Base-by-base conservation (phyloP, 257 asterid genomes). In the Penstemon eatonii region DNA sequence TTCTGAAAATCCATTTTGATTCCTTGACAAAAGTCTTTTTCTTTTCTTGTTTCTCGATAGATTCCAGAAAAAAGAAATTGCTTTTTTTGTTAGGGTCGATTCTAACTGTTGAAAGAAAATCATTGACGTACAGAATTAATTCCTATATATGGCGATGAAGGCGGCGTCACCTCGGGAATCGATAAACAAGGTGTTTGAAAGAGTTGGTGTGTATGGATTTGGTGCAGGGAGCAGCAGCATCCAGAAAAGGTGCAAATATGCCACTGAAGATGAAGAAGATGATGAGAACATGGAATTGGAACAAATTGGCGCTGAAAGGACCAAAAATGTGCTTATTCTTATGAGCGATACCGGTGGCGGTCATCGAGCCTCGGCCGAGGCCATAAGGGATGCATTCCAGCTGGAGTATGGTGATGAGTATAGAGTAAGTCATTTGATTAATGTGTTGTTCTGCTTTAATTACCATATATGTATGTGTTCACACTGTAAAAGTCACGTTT, bases 261-360 rank as follows among this genome's bases (percentile, higher is more conserved):
- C 82, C 3, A 18, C 62, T 5, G 87, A 86, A 51, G 82, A 84
- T 9, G 85, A 83, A 3, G 89, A 81, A 5, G 90, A 85, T 49
- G 90, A 77, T 9, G 86, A 70, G 9, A 87, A 60, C n/a, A 76
- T 88, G 95, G 98, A 92, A 63, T 65, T 90, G 95, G 95, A 80
- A 43, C 97, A 92, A 55, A 85, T 92, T 76, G 96, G 96, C 2
- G 95, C 97, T 6, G 98, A 92, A 74, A 90, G 97, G 81, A 86
- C 96, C 1, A 93, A 90, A 57, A 93, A 83, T 76, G 98, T 93
- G 18, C 80, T 93, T 36, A 90, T 93, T 74, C 84, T 93, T 37
- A 93, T 93, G 98, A 93, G 98, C 69, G 97, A 93, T 64, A 93
- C 98, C 1, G 98, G 98, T 39, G 98, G 98, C 6, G 98, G 87